Evolutionary conservation across 176 grass and related monocot genomes (phyloP).

Genomic region (Canna indica): DNA sequence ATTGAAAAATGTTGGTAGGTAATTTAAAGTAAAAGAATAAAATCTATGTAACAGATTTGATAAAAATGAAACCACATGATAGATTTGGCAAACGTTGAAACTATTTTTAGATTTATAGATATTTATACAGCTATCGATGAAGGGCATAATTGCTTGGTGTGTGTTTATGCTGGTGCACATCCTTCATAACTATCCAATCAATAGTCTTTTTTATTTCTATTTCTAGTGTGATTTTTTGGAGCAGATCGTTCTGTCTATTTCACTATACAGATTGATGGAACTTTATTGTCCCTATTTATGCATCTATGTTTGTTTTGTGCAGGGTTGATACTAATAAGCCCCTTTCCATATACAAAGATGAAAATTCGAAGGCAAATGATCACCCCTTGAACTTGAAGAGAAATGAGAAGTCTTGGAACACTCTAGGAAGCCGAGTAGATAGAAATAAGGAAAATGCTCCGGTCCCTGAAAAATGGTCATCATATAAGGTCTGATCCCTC

Average conservation of each 20-base stretch:
- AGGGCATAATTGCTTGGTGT: background rate
- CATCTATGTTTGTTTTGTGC: slow-evolving; percentile 6
- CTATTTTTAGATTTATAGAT: too few relatives aligned
- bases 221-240: background rate
- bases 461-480: slow-evolving; percentile 67
- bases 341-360: slow-evolving; percentile 64
- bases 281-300: slow-evolving; percentile 9
- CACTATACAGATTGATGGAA: slow-evolving; percentile 2
- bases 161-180: background rate
- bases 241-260: background rate
- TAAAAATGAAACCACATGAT: too few relatives aligned
- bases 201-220: background rate
- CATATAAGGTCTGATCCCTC: slow-evolving; percentile 51
- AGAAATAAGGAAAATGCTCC: slow-evolving; percentile 86
- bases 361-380: slow-evolving; percentile 37
- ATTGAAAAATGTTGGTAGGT: too few relatives aligned
- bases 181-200: too few relatives aligned
- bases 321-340: slow-evolving; percentile 48
- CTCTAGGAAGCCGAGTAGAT: slow-evolving; percentile 58
- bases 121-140: too few relatives aligned
- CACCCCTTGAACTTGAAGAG: slow-evolving; percentile 24
- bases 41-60: too few relatives aligned
- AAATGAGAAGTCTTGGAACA: slow-evolving; percentile 42
- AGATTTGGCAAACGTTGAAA: too few relatives aligned
- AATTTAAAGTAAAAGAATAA: too few relatives aligned